Base-by-base conservation (phyloP, 2,329 filamentous ascomycete genomes). In the Aspergillus felis region DNA sequence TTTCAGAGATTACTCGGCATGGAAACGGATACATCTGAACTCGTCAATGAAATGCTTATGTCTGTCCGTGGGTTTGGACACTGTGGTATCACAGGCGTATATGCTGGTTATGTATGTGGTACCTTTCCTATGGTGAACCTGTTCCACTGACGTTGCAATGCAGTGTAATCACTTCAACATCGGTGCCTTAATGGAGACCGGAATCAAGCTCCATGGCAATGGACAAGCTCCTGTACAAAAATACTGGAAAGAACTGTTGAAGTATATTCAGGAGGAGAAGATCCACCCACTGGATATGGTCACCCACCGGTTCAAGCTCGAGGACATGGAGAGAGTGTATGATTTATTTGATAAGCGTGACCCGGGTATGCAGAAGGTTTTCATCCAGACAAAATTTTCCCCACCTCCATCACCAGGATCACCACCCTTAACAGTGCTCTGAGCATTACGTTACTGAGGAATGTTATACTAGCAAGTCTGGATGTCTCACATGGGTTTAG, bases 151-250 rank as follows among this genome's bases (percentile, higher is more conserved):
- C 38, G 10, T 17, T 14, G 9, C 17, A 29, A 22, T 14, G 1
- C 61, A 87, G 82, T 90, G 87, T 25, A 92, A 91, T 74, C 88
- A 91, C 73, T 90, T 93, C 80, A 91, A 91, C 74, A 87, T 93
- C 64, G 90, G 91, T 9, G 87, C 89, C 0, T 70, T 95, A 14
- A 95, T 95, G 91, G 86, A 95, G 76, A 86, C 89, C 32, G 91
- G 91, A 14, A 85, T 95, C 64, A 87, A 89, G 1, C 82, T 96
- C 47, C 92, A 86, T 62, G 84, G 85, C 46, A 87, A 87, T 63
- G 84, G 85, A 3, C 85, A 87, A 69, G 84, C 84, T 2, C 91
- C 91, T 0, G 90, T 95, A 0, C 90, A 93, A 66, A 84, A 87
- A 67, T 94, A 95, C 77, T 95, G 90, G 91, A 80, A 91, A 25